These are phyloP conservation scores for Cylindrotheca closterium DNA, from an alignment of 108 stramenopile genomes.

Conservation along the genomic window DNA sequence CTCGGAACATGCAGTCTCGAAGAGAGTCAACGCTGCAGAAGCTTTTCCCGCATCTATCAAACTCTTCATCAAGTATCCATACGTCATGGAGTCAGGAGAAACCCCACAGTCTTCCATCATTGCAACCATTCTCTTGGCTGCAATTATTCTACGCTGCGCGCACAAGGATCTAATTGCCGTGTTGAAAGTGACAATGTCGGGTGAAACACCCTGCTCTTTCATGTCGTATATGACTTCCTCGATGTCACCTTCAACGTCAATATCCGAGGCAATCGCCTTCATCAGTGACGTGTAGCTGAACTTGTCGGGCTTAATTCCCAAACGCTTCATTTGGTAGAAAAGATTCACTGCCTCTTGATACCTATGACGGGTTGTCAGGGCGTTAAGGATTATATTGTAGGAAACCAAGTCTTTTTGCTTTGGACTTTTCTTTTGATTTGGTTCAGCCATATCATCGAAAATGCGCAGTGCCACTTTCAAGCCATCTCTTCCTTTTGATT, in stretches of 20 bases:
- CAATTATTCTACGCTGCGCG: conserved; percentile 44
- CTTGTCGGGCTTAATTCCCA: conserved; percentile 66
- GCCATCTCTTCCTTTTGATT: conserved; percentile 50
- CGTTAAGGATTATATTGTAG: conserved; percentile 80
- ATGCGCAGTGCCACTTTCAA: conserved; percentile 53
- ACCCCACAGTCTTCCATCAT: conserved; percentile 76
- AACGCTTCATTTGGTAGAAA: conserved; percentile 54
- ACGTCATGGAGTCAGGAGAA: conserved; percentile 79
- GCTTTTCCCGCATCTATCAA: conserved; percentile 71
- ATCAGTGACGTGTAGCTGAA: conserved; percentile 76
- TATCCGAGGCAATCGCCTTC: conserved; percentile 53
- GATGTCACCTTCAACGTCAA: conserved; percentile 49
- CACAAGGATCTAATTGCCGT: conserved; percentile 69
- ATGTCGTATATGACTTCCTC: conserved; percentile 75
- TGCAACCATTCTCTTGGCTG: conserved; percentile 71
- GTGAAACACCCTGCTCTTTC: conserved; percentile 64
- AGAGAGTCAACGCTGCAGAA: conserved; percentile 69
- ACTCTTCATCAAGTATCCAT: conserved; percentile 81
- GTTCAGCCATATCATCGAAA: conserved; percentile 58
- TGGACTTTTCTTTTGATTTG: conserved; percentile 5
- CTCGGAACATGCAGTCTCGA: conserved; percentile 78
- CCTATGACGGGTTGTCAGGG: conserved; percentile 48
- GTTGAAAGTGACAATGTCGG: conserved; percentile 74
- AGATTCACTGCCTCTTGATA: conserved; percentile 58
- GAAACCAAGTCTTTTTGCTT: conserved; percentile 64